Evolutionary conservation across 768 basidiomycete genomes (phyloP), one percentile per base, ranked within the genome.

Genomic region (Cystofilobasidium macerans): DNA sequence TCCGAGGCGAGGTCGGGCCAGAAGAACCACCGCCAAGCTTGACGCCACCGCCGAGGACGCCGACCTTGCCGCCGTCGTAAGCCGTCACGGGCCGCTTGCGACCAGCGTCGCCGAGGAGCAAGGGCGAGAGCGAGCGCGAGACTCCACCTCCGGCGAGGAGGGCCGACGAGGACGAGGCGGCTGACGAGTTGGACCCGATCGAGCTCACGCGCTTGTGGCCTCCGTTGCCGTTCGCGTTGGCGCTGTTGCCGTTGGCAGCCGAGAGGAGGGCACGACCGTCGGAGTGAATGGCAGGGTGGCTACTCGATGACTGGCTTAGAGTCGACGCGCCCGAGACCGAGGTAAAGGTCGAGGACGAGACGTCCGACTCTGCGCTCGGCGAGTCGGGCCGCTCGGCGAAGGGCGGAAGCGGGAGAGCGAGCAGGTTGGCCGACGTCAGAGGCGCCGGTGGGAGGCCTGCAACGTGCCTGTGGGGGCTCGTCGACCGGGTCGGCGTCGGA

Each of bases 1-100:
- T 32, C 18, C 48, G 47, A 30, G n/a, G 45, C 8, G 38, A 45
- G 3, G 59, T 28, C 16, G 26, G 59, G 9, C n/a, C 45, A 14
- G 18, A 45, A 33, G 38, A 16, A 11, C 69, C 69, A 5, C 76
- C 76, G 36, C 76, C 76, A 13, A 77, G 71, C 64, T 76, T 76
- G 62, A 77, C 76, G 24, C 76, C 76, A 20, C 76, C 76, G n/a
- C 76, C 76, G 9, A 77, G 69, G 47, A 75, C 75, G 26, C 74
- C 76, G 30, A 77, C 76, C 60, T 77, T 77, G 18, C 75, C 76
- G 26, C 75, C 75, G 61, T 77, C 76, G 68, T 77, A 77, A 1
- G 75, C 74, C 20, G 75, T 75, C 24, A 76, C 74, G 22, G 30
- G 71, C 32, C 61, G 61, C 51, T 54, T 54, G 28, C 30, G 26